Evolutionary conservation across 2,329 filamentous ascomycete genomes (phyloP).

Genomic region (Neofusicoccum parvum): DNA sequence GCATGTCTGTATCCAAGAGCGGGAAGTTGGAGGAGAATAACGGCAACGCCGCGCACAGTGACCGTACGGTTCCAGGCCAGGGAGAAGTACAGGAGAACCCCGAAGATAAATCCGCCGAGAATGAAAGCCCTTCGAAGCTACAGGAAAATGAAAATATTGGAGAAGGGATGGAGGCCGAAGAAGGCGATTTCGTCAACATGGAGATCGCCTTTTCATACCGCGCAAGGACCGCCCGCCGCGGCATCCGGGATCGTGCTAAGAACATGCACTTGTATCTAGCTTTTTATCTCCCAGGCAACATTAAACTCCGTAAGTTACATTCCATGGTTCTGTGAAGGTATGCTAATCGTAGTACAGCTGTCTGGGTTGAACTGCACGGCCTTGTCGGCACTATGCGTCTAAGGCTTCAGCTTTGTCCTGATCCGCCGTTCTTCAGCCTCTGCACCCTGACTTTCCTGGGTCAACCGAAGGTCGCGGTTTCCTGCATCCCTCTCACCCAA

Average conservation of each 20-base stretch:
- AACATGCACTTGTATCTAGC: slow-evolving; percentile 73
- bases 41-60: slow-evolving; percentile 45
- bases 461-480: slow-evolving; percentile 71
- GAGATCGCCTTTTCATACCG: slow-evolving; percentile 76
- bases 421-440: slow-evolving; percentile 76
- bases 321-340: background rate
- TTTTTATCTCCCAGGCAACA: slow-evolving; percentile 65
- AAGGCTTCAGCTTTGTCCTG: slow-evolving; percentile 71
- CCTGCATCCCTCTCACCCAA: slow-evolving; percentile 70
- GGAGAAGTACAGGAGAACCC: slow-evolving; percentile 42
- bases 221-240: slow-evolving; percentile 62
- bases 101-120: slow-evolving; percentile 35
- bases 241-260: slow-evolving; percentile 64
- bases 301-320: slow-evolving; percentile 51
- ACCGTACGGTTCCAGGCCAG: slow-evolving; percentile 53
- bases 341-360: slow-evolving; percentile 39
- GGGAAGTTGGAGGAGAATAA: slow-evolving; percentile 58
- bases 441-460: slow-evolving; percentile 75
- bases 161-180: slow-evolving; percentile 72
- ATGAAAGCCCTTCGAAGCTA: slow-evolving; percentile 33
- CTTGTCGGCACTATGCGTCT: slow-evolving; percentile 71
- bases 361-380: slow-evolving; percentile 76
- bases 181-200: slow-evolving; percentile 76
- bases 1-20: slow-evolving; percentile 60
- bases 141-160: slow-evolving; percentile 41